phyloP scores from a whole-genome alignment of 139 green algal genomes.

The Closterium sp. region DNA sequence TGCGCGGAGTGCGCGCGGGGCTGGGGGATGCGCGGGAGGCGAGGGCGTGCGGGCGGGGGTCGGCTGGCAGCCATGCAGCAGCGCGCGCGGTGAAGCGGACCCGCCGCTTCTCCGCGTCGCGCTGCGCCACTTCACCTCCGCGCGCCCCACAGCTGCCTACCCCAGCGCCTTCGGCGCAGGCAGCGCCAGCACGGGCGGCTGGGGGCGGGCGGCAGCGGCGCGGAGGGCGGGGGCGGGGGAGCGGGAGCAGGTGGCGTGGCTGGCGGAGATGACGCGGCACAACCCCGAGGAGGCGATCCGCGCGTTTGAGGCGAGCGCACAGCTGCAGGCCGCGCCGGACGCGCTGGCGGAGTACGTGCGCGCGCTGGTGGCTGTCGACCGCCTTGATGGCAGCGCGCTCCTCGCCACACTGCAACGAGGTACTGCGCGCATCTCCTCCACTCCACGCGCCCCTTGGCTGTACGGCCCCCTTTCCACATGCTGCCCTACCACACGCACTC shows the following conservation, averaged over 20 bases:
- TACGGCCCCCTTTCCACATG: not conserved
- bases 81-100: not conserved
- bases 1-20: not conserved
- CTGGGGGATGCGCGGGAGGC: not conserved
- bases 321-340: slow-evolving; percentile 60
- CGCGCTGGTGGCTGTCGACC: slow-evolving; percentile 75
- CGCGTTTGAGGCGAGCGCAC: slow-evolving; percentile 17
- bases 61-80: not conserved
- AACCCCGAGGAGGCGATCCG: slow-evolving; percentile 28
- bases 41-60: not conserved
- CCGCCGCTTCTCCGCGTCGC: not conserved
- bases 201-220: not conserved
- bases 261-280: slow-evolving; percentile 36
- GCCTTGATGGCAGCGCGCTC: slow-evolving; percentile 73
- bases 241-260: slow-evolving; percentile 19
- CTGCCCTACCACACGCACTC: not conserved
- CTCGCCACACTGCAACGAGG: slow-evolving; percentile 62
- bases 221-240: slow-evolving; percentile 31
- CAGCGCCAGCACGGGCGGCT: not conserved
- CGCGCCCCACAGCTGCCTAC: not conserved
- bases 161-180: not conserved
- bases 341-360: slow-evolving; percentile 88
- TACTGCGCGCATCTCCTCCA: not conserved
- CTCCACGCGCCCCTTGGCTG: too few species aligned
- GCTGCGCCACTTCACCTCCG: not conserved